These are phyloP conservation scores for Aechmea fasciata DNA, from an alignment of 176 grass and related monocot genomes.

Conservation along the genomic window DNA sequence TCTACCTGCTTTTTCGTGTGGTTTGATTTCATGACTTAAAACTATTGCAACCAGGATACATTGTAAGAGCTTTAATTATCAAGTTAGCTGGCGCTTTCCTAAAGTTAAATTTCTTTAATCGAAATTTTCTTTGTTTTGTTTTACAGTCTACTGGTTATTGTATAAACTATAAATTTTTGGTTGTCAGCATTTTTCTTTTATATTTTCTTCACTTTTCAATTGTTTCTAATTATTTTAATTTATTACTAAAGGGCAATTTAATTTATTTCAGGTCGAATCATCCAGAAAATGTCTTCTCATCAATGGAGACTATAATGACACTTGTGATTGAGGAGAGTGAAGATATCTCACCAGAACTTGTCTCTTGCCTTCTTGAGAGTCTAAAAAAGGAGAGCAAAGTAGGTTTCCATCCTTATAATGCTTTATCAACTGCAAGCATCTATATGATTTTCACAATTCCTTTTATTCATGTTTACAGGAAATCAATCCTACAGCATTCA, in stretches of 20 bases:
- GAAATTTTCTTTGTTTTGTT: no score
- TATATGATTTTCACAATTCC: not conserved
- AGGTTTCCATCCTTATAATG: slow-evolving; percentile 12
- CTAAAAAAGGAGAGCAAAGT: slow-evolving; percentile 58
- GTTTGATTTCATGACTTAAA: no score
- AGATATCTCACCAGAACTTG: slow-evolving; percentile 40
- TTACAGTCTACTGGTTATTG: no score
- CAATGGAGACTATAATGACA: slow-evolving; percentile 67
- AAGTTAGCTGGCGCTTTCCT: no score
- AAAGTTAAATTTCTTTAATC: no score
- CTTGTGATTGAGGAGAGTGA: slow-evolving; percentile 82
- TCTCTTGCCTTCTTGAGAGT: slow-evolving; percentile 46
- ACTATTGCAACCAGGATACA: no score
- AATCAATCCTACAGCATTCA: slow-evolving; percentile 29
- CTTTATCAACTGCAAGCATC: not conserved
- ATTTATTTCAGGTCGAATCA: slow-evolving; percentile 37
- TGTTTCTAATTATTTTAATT: not conserved
- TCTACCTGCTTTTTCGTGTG: no score
- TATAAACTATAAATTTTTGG: no score
- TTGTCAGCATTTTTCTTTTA: not conserved
- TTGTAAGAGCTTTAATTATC: no score
- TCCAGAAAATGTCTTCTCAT: slow-evolving; percentile 37
- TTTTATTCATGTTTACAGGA: slow-evolving; percentile 30
- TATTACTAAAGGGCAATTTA: not conserved
- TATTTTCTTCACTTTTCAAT: not conserved